Evolutionary conservation across 306 rosid species (phyloP).

Genomic region (Lathyrus oleraceus): DNA sequence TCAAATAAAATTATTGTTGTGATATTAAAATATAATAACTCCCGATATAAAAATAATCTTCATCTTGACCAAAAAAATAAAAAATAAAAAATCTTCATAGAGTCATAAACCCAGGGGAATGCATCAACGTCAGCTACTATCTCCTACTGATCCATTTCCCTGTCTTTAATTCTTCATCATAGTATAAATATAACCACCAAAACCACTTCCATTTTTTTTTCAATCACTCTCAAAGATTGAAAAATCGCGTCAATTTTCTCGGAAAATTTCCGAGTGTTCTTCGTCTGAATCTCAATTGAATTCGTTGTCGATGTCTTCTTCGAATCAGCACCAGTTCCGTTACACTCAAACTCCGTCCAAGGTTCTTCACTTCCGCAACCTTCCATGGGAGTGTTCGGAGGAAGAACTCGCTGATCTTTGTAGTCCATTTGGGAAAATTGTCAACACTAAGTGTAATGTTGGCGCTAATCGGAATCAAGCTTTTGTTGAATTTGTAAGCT

Average conservation of each 20-base stretch:
- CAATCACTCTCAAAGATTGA: background rate
- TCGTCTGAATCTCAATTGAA: background rate
- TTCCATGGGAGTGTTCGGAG: constrained; percentile 82
- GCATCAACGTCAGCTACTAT: background rate
- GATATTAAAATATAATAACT: too few species aligned
- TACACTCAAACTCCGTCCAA: constrained; percentile 84
- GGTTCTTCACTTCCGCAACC: constrained; percentile 83
- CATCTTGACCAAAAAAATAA: too few species aligned
- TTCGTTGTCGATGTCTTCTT: constrained; percentile 49
- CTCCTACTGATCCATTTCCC: too few species aligned
- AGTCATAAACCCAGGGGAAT: too few species aligned
- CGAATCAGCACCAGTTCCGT: constrained; percentile 69
- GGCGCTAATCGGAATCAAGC: constrained; percentile 92
- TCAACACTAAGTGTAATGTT: constrained; percentile 83
- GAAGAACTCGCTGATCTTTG: constrained; percentile 78
- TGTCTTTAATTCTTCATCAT: background rate
- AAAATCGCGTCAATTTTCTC: background rate
- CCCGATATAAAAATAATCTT: too few species aligned
- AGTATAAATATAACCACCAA: background rate
- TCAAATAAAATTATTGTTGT: too few species aligned
- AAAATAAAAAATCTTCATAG: too few species aligned
- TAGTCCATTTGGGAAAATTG: constrained; percentile 74
- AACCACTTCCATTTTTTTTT: background rate
- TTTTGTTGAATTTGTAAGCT: constrained; percentile 73
- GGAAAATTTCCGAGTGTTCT: background rate